Conservation (phyloP, 2,329 filamentous ascomycete genomes). For the Epichloe sibirici region DNA sequence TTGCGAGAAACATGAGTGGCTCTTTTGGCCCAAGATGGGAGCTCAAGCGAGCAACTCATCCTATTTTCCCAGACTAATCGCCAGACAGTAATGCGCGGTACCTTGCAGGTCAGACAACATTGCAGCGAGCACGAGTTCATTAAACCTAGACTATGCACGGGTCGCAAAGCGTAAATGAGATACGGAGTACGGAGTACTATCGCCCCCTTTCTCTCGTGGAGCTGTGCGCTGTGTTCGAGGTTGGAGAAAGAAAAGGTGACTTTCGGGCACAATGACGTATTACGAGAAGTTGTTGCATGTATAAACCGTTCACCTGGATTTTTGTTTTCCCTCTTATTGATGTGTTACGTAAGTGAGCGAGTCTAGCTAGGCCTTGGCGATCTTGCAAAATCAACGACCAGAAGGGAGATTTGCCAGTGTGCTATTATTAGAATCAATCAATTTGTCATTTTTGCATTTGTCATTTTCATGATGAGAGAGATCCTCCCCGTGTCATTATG, state of each 20-base stretch:
- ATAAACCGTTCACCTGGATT: no score
- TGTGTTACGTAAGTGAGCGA: no score
- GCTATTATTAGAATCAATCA: no score
- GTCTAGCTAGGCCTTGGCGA: no score
- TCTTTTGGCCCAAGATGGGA: background rate
- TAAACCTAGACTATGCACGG: background rate
- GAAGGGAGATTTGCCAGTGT: no score
- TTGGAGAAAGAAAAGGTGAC: background rate
- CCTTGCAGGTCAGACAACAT: conserved; percentile 1
- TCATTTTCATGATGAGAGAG: no score
- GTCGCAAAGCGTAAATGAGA: background rate
- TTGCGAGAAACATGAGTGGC: conserved; percentile 2
- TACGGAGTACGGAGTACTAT: background rate
- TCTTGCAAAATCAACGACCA: no score
- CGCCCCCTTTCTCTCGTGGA: background rate
- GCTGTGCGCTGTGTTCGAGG: background rate
- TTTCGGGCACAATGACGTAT: no score
- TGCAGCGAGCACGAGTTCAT: background rate
- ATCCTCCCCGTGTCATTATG: background rate
- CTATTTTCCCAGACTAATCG: background rate
- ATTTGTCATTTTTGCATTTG: no score
- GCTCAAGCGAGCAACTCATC: background rate
- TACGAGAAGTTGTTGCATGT: no score
- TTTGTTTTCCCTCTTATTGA: no score
- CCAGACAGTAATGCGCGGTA: background rate